Evolutionary conservation across 2,329 filamentous ascomycete species (phyloP), one percentile per base, ranked within the genome.

Genomic region (Drechslera avenae): DNA sequence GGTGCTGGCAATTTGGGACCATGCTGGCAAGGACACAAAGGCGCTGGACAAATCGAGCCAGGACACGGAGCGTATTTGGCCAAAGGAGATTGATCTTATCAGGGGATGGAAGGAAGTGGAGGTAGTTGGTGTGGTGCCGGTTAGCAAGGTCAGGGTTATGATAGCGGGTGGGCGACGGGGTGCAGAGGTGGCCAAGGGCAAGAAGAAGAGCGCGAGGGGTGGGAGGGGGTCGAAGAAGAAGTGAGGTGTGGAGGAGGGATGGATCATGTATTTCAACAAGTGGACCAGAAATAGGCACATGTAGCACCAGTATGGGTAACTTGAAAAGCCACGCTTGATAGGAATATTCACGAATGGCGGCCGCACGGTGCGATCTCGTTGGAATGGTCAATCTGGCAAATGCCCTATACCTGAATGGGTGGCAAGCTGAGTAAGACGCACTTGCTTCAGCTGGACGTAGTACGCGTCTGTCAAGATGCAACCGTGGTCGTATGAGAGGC

Each of bases 31-130:
- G 45, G 79, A 79, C 41, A 56, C 68, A 6, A 75, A 73, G 54
- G 73, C 72, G 18, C 53, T 76, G 6, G 79, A 81, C 50, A 63
- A 74, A 47, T 75, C 76, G 44, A 77, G 77, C 47, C 74, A 78
- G 53, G 78, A 79, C 64, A 80, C 79, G 9, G 91, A 96, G 77
- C 84, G 83, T 65, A 89, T 96, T 73, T 94, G 91, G 85, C 90
- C 89, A 0, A 78, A 86, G 13, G 94, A 97, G 74, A 83, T 89
- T n/a, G 92, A 96, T 71, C 76, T 96, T 30, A 82, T 97, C 54
- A 88, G 88, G 74, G 84, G 79, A 0, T 85, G 91, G 78, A 94
- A 91, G 74, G 85, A 90, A 17, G 86, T 89, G 52, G 92, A 96
- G 75, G 83, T 91, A 13, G 83, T 91, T 47, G 92, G 93, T 61